Percentiles rank a stretch among this genome's conserved stretches.
Evolutionary conservation across 2,329 filamentous ascomycete species (phyloP).

Genomic region (Calonectria hawksworthii): DNA sequence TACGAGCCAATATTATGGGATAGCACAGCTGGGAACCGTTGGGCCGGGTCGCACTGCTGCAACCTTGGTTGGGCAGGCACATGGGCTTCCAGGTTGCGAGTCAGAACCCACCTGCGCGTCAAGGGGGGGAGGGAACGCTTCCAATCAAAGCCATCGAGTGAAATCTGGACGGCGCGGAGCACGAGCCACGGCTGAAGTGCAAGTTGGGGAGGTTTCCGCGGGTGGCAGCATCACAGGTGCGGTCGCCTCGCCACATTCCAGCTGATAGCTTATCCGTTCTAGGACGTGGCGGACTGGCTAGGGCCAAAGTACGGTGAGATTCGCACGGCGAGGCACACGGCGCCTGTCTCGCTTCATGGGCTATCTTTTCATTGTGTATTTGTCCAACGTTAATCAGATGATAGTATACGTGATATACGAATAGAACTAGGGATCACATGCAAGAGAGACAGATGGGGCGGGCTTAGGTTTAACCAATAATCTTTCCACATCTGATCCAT

Average conservation of each 20-base stretch:
- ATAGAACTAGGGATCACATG: neutral
- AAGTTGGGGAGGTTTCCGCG: constrained; percentile 27
- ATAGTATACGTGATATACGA: neutral
- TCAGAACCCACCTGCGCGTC: neutral
- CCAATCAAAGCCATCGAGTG: neutral
- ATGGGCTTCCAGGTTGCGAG: neutral
- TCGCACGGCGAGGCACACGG: too few species aligned
- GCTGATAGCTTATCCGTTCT: neutral
- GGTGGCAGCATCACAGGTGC: neutral
- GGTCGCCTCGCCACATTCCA: constrained; percentile 6
- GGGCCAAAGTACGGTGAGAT: neutral
- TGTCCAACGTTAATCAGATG: neutral
- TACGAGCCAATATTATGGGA: neutral
- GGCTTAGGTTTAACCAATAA: neutral
- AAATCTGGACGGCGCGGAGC: neutral
- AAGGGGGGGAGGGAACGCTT: too few species aligned
- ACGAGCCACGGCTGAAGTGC: neutral
- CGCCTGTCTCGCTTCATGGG: neutral
- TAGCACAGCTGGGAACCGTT: neutral
- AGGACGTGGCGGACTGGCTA: neutral
- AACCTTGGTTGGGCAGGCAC: neutral
- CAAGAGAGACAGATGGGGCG: neutral
- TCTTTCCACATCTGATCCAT: neutral
- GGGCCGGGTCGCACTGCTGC: constrained; percentile 2
- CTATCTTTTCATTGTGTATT: too few species aligned